A percentile compares a stretch with the other conserved stretches of the same genome.
Evolutionary conservation across 164 flowering plant genomes (phyloP).

Genomic region (Chimonanthus praecox): DNA sequence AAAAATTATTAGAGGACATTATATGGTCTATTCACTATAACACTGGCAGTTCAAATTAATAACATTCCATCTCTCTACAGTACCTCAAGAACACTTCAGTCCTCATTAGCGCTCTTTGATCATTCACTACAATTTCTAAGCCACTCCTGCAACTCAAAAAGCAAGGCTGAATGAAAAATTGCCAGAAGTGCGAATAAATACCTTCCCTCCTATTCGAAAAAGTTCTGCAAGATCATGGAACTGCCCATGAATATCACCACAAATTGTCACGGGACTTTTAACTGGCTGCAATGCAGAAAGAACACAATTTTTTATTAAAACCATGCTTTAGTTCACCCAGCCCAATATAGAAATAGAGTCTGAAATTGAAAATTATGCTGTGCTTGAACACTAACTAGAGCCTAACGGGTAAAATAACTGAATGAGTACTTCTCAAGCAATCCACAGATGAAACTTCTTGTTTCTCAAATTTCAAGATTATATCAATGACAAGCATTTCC

Average conservation of each 20-base stretch:
- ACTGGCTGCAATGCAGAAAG: constrained; percentile 64
- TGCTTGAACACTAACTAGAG: neutral
- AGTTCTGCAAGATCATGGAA: constrained; percentile 97
- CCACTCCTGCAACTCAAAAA: constrained; percentile 3
- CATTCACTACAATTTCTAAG: neutral
- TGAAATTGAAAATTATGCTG: neutral
- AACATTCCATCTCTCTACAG: constrained; percentile 4
- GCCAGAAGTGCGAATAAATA: constrained; percentile 20
- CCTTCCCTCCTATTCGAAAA: constrained; percentile 95
- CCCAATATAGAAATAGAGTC: too few relatives aligned
- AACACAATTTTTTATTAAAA: neutral
- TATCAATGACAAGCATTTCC: neutral
- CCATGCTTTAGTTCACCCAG: neutral
- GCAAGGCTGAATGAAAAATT: neutral
- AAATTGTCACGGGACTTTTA: constrained; percentile 91
- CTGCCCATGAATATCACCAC: constrained; percentile 96
- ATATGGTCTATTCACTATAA: too few relatives aligned
- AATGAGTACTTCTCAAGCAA: neutral
- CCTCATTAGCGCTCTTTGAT: neutral
- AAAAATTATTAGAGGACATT: too few relatives aligned
- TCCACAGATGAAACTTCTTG: neutral
- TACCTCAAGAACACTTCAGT: constrained; percentile 2
- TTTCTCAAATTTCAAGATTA: too few relatives aligned
- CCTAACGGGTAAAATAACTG: neutral
- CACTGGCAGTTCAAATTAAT: neutral